phyloP scores from a whole-genome alignment of 2,329 filamentous ascomycete genomes.

The Monosporascus sp. region DNA sequence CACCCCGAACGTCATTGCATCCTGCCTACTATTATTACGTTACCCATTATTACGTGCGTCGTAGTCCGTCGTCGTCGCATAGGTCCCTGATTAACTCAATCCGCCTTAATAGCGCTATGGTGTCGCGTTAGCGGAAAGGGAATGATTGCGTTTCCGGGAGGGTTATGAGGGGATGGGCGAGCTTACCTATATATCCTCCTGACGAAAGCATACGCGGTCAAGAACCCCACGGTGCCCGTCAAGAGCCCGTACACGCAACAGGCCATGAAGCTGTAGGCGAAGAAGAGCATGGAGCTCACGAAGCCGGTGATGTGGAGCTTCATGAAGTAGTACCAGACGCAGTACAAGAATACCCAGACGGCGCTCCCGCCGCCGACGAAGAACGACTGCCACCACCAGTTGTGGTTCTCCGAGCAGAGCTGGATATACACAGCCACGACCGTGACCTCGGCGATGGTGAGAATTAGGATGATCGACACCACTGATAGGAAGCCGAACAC shows the following conservation, averaged over 20 bases:
- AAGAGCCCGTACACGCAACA: conserved; percentile 77
- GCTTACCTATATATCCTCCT: conserved; percentile 74
- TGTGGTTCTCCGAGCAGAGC: conserved; percentile 79
- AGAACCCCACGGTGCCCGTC: conserved; percentile 78
- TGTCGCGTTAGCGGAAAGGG: background rate
- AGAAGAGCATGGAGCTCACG: conserved; percentile 75
- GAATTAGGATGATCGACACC: conserved; percentile 64
- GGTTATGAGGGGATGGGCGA: background rate
- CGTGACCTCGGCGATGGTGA: conserved; percentile 78
- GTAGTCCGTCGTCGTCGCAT: conserved; percentile 5
- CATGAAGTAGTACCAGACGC: conserved; percentile 76
- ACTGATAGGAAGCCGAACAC: conserved; percentile 81
- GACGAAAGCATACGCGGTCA: conserved; percentile 80
- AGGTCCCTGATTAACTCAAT: conserved; percentile 28
- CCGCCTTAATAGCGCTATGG: conserved; percentile 46
- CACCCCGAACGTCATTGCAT: no score
- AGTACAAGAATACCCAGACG: conserved; percentile 78
- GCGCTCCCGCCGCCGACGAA: conserved; percentile 70
- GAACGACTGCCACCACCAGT: conserved; percentile 93
- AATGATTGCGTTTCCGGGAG: background rate
- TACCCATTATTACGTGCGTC: conserved; percentile 1
- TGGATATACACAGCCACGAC: conserved; percentile 79
- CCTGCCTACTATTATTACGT: background rate
- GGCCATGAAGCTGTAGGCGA: conserved; percentile 77
- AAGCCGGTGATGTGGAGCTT: conserved; percentile 79